These are phyloP conservation scores for Suillus alpinus DNA, from an alignment of 768 basidiomycete genomes.

Conservation along the genomic window DNA sequence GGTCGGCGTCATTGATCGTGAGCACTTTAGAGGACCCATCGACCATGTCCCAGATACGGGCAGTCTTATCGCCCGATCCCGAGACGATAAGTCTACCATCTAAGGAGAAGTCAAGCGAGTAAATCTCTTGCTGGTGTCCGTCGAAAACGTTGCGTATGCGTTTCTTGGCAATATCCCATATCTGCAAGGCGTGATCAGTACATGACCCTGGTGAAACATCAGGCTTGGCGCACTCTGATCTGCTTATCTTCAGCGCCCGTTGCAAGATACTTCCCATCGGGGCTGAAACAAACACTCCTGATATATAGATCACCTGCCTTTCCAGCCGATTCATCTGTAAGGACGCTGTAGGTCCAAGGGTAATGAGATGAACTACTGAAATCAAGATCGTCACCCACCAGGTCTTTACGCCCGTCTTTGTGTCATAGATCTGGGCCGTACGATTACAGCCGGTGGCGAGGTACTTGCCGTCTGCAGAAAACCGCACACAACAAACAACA, in stretches of 20 bases:
- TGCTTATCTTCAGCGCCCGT: constrained; percentile 35
- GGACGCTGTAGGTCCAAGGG: constrained; percentile 46
- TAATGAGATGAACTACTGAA: constrained; percentile 8
- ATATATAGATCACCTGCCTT: constrained; percentile 87
- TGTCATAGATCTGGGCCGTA: constrained; percentile 93
- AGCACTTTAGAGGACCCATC: constrained; percentile 33
- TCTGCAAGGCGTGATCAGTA: constrained; percentile 15
- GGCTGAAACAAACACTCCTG: constrained; percentile 30
- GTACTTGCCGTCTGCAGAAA: constrained; percentile 28
- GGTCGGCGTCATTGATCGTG: constrained; percentile 20
- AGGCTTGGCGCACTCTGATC: constrained; percentile 25
- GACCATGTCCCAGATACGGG: constrained; percentile 34
- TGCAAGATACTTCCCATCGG: constrained; percentile 27
- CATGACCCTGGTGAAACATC: not conserved
- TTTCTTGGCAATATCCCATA: constrained; percentile 25
- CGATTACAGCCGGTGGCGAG: constrained; percentile 68
- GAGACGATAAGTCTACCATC: constrained; percentile 35
- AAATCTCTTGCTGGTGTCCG: constrained; percentile 35
- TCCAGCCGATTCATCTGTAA: constrained; percentile 71
- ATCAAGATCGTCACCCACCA: constrained; percentile 51
- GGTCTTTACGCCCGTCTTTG: constrained; percentile 78
- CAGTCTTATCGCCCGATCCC: constrained; percentile 34
- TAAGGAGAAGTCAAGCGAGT: constrained; percentile 33
- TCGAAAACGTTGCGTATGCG: constrained; percentile 27
- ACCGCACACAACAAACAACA: constrained; percentile 30